These are phyloP conservation scores for Tetracladium maxilliforme DNA, from an alignment of 2,329 filamentous ascomycete species.

Conservation along the genomic window DNA sequence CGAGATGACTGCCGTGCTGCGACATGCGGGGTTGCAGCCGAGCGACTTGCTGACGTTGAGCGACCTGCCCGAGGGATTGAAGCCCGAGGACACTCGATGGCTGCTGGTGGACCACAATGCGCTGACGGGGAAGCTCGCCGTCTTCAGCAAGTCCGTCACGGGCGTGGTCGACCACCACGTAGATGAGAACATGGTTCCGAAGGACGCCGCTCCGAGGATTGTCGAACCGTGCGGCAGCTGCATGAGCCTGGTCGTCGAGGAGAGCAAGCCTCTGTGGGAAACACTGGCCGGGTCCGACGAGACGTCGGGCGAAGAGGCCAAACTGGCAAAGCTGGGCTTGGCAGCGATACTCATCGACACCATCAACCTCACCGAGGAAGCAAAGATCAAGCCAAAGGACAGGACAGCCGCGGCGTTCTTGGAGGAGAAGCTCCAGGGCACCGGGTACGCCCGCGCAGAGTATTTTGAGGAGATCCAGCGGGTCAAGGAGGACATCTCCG, in stretches of 20 bases:
- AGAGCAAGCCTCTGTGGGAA: conserved; percentile 43
- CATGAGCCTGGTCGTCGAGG: conserved; percentile 51
- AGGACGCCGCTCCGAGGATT: conserved; percentile 36
- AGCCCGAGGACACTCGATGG: conserved; percentile 49
- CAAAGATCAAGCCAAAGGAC: conserved; percentile 54
- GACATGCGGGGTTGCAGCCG: conserved; percentile 38
- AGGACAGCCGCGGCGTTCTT: conserved; percentile 39
- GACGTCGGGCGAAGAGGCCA: conserved; percentile 27
- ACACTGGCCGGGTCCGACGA: conserved; percentile 22
- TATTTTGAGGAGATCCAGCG: conserved; percentile 45
- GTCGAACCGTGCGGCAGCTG: conserved; percentile 60
- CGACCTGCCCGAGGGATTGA: conserved; percentile 37
- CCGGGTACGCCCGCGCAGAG: conserved; percentile 29
- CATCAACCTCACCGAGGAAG: conserved; percentile 40
- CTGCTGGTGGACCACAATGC: conserved; percentile 70
- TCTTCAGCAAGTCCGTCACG: conserved; percentile 35
- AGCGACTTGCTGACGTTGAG: conserved; percentile 51
- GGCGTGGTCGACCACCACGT: conserved; percentile 70
- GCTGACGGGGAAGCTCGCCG: conserved; percentile 45
- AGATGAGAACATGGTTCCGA: conserved; percentile 44
- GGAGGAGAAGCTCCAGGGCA: conserved; percentile 24
- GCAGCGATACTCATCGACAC: conserved; percentile 66
- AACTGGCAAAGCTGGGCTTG: conserved; percentile 52
- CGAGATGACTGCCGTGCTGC: conserved; percentile 54
- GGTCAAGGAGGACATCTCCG: conserved; percentile 54